Evolutionary conservation across 2,329 filamentous ascomycete genomes (phyloP), one percentile per base, ranked within the genome.

Genomic region (Fusarium chlamydosporum): DNA sequence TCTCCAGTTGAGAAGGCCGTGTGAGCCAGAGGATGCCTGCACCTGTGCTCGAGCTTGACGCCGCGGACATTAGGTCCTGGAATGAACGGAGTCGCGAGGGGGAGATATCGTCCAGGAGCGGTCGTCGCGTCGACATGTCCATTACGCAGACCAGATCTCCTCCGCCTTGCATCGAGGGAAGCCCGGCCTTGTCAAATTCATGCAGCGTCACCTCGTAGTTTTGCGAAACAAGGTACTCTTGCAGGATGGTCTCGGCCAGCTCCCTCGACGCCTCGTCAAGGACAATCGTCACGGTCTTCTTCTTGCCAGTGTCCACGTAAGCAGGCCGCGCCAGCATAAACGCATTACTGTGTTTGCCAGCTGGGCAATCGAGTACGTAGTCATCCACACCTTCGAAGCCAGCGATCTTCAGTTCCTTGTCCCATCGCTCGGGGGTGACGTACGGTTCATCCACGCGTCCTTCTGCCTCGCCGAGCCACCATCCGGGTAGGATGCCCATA

Each of bases 381-480:
- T 34, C 40, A 27, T 54, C 57, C 16, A 53, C 29, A 23, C 55
- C 58, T 20, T 41, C 33, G 29, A 73, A 79, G 0, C 76, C 75
- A 7, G 74, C 68, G 0, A 42, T 45, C 11, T 68, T 72, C 6
- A 80, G 63, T 16, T 76, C 71, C 1, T 20, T 12, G 5, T 76
- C 63, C 78, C 76, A 79, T 10, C 62, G 33, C 4, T 70, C 59
- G 1, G 58, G 34, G 2, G 62, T 51, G 18, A 77, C 47, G n/a
- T 71, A 75, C 4, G 77, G 77, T 47, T 72, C 72, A 6, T 66
- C 58, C 1, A 53, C 10, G 4, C 77, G 72, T 2, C 58, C 63
- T 15, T 78, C 74, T 1, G 65, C 60, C 11, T 51, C 64, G 7
- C 77, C 76, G 3, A 77, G 67, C 79, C 79, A 80, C 78, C 79